Conservation (phyloP, 2,329 filamentous ascomycete genomes). For the Neonectria hederae region DNA sequence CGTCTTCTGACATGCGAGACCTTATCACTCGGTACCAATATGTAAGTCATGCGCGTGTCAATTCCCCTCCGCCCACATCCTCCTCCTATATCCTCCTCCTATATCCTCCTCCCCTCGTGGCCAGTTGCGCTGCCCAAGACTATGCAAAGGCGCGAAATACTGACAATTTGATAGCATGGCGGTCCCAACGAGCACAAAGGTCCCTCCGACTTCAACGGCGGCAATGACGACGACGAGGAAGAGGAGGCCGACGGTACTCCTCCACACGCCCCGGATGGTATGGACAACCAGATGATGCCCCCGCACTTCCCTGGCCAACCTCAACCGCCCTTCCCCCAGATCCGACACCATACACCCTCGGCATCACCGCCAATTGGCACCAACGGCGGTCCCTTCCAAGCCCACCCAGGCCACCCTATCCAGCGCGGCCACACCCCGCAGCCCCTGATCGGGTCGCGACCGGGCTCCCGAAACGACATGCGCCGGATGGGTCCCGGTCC, state of each 20-base stretch:
- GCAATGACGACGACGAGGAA: conserved; percentile 86
- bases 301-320: conserved; percentile 73
- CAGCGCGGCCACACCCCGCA: conserved; percentile 83
- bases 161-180: conserved; percentile 72
- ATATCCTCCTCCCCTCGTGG: no score
- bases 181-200: conserved; percentile 96
- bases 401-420: conserved; percentile 50
- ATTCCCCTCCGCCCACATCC: background rate
- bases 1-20: conserved; percentile 91
- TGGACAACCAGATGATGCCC: conserved; percentile 70
- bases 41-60: conserved; percentile 64
- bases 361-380: conserved; percentile 83
- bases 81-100: background rate
- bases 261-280: conserved; percentile 68
- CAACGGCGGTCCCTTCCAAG: conserved; percentile 76
- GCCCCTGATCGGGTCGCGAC: conserved; percentile 72
- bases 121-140: conserved; percentile 6
- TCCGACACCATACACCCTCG: conserved; percentile 83
- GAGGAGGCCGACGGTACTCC: conserved; percentile 77
- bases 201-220: conserved; percentile 88
- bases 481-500: conserved; percentile 80
- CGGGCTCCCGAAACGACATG: conserved; percentile 79
- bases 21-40: conserved; percentile 90
- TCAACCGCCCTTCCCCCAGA: conserved; percentile 75
- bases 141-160: conserved; percentile 1